Conservation (phyloP, 176 grass and related monocot genomes). For the Ampelocalamus luodianensis region DNA sequence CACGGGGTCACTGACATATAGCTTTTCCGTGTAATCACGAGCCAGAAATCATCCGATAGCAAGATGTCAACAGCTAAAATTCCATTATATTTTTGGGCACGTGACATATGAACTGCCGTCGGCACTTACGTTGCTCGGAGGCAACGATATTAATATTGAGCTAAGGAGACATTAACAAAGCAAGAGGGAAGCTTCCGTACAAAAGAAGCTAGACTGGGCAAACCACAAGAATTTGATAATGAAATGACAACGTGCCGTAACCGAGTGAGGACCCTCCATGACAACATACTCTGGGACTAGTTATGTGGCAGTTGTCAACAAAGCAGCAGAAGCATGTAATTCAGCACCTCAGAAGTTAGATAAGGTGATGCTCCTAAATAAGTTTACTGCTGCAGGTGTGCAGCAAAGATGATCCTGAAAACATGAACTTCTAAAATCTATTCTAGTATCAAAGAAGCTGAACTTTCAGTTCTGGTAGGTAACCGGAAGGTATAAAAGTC, state of each 20-base stretch:
- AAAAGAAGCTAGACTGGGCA: constrained; percentile 19
- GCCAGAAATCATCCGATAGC: neutral
- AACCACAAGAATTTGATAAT: constrained; percentile 11
- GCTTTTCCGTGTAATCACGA: neutral
- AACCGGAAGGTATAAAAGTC: neutral
- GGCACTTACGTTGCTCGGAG: constrained; percentile 39
- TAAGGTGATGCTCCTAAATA: neutral
- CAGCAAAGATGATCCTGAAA: neutral
- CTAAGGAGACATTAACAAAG: neutral
- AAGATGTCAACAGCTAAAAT: neutral
- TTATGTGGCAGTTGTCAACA: neutral
- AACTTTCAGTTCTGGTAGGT: neutral
- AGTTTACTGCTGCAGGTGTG: neutral
- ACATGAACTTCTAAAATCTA: neutral
- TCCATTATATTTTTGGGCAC: neutral
- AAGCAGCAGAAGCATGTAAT: constrained; percentile 17
- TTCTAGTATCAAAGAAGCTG: neutral
- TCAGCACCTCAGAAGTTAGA: neutral
- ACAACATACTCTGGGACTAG: neutral
- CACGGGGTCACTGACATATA: neutral
- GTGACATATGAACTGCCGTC: constrained; percentile 34
- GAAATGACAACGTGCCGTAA: constrained; percentile 15
- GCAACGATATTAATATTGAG: neutral
- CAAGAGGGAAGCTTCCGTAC: neutral
- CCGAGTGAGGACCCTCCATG: neutral